Evolutionary conservation across 768 basidiomycete genomes (phyloP).

Genomic region (Tylopilus felleus): DNA sequence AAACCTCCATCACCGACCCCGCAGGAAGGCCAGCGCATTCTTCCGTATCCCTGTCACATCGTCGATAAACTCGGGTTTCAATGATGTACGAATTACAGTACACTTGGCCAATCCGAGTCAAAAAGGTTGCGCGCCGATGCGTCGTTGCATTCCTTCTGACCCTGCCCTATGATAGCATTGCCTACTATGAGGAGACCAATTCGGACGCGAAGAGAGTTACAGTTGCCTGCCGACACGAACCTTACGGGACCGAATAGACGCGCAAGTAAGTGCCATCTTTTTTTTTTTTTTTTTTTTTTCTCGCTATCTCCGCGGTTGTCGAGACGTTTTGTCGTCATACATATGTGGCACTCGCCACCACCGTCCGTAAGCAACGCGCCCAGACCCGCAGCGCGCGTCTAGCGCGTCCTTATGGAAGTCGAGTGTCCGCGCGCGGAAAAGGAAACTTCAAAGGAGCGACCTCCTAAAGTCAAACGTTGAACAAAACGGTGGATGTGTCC

Average conservation of each 20-base stretch:
- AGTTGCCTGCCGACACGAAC: background rate
- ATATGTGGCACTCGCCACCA: background rate
- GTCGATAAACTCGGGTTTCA: too few species aligned
- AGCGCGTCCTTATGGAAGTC: too few species aligned
- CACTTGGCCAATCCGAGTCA: too few species aligned
- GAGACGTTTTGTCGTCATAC: background rate
- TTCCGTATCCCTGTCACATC: background rate
- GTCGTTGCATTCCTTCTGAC: background rate
- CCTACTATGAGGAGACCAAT: background rate
- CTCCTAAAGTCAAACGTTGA: background rate
- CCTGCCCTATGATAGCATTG: too few species aligned
- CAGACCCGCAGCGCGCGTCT: background rate
- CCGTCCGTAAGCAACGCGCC: background rate
- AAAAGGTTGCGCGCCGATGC: too few species aligned
- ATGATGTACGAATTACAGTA: too few species aligned
- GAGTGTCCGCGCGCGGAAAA: conserved; percentile 1
- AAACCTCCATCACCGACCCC: background rate
- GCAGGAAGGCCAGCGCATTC: background rate
- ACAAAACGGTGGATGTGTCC: conserved; percentile 5
- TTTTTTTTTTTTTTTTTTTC: background rate
- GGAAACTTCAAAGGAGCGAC: conserved; percentile 7
- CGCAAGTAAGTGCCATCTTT: background rate
- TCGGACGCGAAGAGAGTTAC: background rate
- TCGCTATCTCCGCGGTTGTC: background rate
- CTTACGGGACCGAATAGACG: conserved; percentile 1